A percentile compares a stretch with the other conserved stretches of the same genome.
These are phyloP conservation scores for Hypomyces perniciosus DNA, from an alignment of 2,329 filamentous ascomycete genomes.

Conservation along the genomic window DNA sequence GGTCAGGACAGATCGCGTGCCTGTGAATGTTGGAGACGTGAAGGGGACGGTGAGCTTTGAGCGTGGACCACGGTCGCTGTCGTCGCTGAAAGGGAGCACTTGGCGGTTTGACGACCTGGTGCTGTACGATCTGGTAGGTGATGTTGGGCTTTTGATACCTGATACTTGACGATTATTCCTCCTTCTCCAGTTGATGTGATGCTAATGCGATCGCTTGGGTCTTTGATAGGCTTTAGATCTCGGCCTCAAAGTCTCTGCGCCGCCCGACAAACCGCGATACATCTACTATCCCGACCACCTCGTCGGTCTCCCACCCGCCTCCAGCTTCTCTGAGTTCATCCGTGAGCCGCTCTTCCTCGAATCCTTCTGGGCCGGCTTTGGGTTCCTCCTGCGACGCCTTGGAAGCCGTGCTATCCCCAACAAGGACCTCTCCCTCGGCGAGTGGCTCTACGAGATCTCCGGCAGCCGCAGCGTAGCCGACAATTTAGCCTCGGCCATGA, in stretches of 20 bases:
- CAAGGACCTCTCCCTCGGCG: conserved; percentile 30
- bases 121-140: conserved; percentile 63
- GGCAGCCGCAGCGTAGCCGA: conserved; percentile 45
- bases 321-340: conserved; percentile 21
- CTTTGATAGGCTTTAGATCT: conserved; percentile 27
- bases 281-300: conserved; percentile 82
- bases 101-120: conserved; percentile 55
- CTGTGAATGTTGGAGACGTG: conserved; percentile 51
- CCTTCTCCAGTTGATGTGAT: not conserved
- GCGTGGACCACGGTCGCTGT: conserved; percentile 72
- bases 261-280: conserved; percentile 52
- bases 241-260: conserved; percentile 42
- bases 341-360: conserved; percentile 29
- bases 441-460: conserved; percentile 30
- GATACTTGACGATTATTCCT: not conserved
- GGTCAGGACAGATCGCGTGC: conserved; percentile 62
- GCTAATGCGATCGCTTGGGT: not conserved
- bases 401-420: conserved; percentile 16
- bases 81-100: conserved; percentile 39
- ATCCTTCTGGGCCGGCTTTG: conserved; percentile 22
- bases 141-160: not conserved
- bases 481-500: conserved; percentile 66
- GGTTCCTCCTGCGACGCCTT: conserved; percentile 20
- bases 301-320: conserved; percentile 27
- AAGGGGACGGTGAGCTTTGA: conserved; percentile 65